Percentiles rank a stretch among this genome's conserved stretches.
Evolutionary conservation across 306 rosid genomes (phyloP).

Genomic region (Delonix regia): DNA sequence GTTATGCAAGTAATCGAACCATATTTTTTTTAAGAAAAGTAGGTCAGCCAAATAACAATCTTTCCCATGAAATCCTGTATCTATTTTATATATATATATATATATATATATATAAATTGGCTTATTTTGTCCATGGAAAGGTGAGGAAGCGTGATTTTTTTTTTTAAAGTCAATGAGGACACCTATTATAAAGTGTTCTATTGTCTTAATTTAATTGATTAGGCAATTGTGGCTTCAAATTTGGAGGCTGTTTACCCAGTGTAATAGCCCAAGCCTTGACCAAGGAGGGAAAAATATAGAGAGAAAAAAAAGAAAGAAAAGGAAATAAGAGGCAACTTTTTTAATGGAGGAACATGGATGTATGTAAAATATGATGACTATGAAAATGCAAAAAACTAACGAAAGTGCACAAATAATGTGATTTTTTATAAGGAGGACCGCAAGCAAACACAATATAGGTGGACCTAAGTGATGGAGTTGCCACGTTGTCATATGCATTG

Average conservation of each 20-base stretch:
- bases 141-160: too few relatives aligned
- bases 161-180: too few relatives aligned
- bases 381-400: slow-evolving; percentile 33
- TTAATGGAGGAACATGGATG: slow-evolving; percentile 58
- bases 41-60: neutral
- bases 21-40: neutral
- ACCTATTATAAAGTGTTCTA: neutral
- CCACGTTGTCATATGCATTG: slow-evolving; percentile 38
- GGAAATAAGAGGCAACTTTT: slow-evolving; percentile 21
- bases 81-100: neutral
- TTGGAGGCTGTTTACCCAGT: neutral
- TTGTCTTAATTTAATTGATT: neutral
- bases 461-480: slow-evolving; percentile 36
- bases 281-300: neutral
- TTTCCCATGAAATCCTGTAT: neutral
- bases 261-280: neutral
- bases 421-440: neutral
- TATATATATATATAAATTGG: too few relatives aligned
- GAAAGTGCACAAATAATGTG: slow-evolving; percentile 34
- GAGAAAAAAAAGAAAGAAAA: neutral
- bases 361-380: slow-evolving; percentile 43
- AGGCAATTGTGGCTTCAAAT: slow-evolving; percentile 1
- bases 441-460: neutral
- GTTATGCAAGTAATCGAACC: neutral
- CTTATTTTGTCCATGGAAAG: neutral